Evolutionary conservation across 441 rosid genomes (phyloP).

Genomic region (Bocquillonia castaneifolia): DNA sequence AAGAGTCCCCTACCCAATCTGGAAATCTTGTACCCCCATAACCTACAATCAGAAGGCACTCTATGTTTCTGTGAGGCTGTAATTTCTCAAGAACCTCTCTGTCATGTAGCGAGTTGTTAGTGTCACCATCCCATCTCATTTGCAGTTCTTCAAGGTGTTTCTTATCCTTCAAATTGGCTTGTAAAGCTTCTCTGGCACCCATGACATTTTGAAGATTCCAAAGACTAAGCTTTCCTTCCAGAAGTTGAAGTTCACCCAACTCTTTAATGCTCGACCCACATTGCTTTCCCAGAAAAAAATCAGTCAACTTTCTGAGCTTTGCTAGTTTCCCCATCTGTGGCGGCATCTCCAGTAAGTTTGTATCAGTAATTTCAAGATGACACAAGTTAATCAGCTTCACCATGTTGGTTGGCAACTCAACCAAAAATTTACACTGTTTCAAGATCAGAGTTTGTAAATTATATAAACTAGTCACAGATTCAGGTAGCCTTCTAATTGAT

Average conservation of each 20-base stretch:
- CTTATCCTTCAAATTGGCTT: constrained; percentile 30
- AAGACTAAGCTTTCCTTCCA: constrained; percentile 27
- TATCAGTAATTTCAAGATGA: constrained; percentile 30
- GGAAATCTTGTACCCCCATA: constrained; percentile 32
- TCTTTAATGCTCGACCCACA: constrained; percentile 27
- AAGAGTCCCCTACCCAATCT: constrained; percentile 27
- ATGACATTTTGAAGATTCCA: constrained; percentile 33
- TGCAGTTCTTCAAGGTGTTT: constrained; percentile 24
- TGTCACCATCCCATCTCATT: constrained; percentile 30
- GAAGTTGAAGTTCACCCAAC: constrained; percentile 23
- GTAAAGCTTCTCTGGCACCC: constrained; percentile 26
- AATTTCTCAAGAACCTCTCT: constrained; percentile 16
- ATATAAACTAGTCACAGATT: constrained; percentile 24
- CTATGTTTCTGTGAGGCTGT: constrained; percentile 13
- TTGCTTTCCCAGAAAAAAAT: constrained; percentile 25
- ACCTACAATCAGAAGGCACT: constrained; percentile 19
- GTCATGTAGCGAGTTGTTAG: constrained; percentile 17
- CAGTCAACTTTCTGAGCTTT: constrained; percentile 25
- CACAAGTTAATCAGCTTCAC: constrained; percentile 27
- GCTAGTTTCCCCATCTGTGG: constrained; percentile 21
- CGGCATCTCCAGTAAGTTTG: constrained; percentile 35
- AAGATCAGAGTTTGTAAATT: constrained; percentile 32
- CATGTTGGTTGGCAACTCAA: constrained; percentile 25
- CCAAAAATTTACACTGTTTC: constrained; percentile 18
- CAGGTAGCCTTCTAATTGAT: constrained; percentile 24